These are phyloP conservation scores for Nakazawaea anatomiae DNA, from an alignment of 805 yeast genomes.

Conservation along the genomic window DNA sequence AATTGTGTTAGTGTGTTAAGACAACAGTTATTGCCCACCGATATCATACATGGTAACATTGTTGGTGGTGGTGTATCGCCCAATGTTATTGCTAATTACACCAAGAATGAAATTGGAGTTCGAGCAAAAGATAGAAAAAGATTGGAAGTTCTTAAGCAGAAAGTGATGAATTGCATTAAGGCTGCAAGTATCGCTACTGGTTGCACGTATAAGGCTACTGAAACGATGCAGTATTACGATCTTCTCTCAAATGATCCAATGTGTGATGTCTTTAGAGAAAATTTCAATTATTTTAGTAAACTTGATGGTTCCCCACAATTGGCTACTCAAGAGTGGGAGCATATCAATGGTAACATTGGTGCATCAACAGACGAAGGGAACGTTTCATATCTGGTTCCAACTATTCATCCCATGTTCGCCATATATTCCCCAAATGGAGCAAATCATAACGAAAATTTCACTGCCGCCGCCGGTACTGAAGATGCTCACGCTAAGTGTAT, in stretches of 20 bases:
- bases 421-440: conserved; percentile 16
- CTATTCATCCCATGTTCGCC: conserved; percentile 17
- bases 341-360: conserved; percentile 12
- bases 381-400: conserved; percentile 18
- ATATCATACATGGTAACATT: conserved; percentile 19
- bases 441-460: conserved; percentile 17
- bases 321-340: conserved; percentile 9
- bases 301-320: conserved; percentile 7
- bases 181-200: conserved; percentile 24
- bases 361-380: conserved; percentile 21
- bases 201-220: conserved; percentile 26
- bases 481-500: conserved; percentile 15
- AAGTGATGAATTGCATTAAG: conserved; percentile 24
- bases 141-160: conserved; percentile 14
- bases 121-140: conserved; percentile 16
- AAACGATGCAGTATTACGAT: conserved; percentile 21
- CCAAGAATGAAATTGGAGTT: conserved; percentile 15
- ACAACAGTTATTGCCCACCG: conserved; percentile 21
- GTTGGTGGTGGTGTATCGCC: conserved; percentile 20
- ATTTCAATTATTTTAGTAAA: conserved; percentile 13
- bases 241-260: conserved; percentile 16
- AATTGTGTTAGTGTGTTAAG: conserved; percentile 21
- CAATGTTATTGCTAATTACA: conserved; percentile 20
- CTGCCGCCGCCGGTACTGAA: conserved; percentile 12
- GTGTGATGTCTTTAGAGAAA: conserved; percentile 14